These are phyloP conservation scores for Cutaneotrichosporon sp. DNA, from an alignment of 1,284 basidiomycete genomes.

Conservation along the genomic window DNA sequence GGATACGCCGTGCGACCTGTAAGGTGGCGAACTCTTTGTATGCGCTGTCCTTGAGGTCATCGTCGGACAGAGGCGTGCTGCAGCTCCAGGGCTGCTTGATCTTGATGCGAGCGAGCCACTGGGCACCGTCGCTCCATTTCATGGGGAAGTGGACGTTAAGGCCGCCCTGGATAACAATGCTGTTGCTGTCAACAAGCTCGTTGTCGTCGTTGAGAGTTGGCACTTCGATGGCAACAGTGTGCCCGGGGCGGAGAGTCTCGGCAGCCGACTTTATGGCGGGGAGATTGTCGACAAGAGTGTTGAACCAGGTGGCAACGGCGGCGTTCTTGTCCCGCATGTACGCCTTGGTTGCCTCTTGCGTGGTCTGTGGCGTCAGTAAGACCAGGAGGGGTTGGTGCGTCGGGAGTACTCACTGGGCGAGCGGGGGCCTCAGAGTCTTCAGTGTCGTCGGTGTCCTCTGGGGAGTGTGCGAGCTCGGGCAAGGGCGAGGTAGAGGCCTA, in stretches of 20 bases:
- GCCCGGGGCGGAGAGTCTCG: not conserved
- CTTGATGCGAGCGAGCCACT: not conserved
- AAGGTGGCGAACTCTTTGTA: not conserved
- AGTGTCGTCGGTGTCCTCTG: too few species aligned
- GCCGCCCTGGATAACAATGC: not conserved
- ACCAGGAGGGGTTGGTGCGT: too few species aligned
- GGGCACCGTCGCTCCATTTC: not conserved
- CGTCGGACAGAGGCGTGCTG: too few species aligned
- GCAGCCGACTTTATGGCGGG: not conserved
- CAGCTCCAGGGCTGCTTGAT: too few species aligned
- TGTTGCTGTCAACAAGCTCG: not conserved
- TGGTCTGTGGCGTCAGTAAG: too few species aligned
- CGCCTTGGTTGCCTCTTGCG: too few species aligned
- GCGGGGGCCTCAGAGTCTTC: too few species aligned
- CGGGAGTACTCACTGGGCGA: too few species aligned
- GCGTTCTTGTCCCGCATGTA: too few species aligned
- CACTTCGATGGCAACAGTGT: not conserved
- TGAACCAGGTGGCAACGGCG: not conserved
- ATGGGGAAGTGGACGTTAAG: not conserved
- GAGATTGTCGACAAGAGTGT: not conserved
- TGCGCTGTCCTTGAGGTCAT: not conserved
- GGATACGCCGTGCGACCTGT: not conserved
- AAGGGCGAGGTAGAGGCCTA: too few species aligned
- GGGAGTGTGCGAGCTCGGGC: too few species aligned
- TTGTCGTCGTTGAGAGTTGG: not conserved